These are phyloP conservation scores for Chaetomium sp. DNA, from an alignment of 2,329 filamentous ascomycete genomes.

Conservation along the genomic window DNA sequence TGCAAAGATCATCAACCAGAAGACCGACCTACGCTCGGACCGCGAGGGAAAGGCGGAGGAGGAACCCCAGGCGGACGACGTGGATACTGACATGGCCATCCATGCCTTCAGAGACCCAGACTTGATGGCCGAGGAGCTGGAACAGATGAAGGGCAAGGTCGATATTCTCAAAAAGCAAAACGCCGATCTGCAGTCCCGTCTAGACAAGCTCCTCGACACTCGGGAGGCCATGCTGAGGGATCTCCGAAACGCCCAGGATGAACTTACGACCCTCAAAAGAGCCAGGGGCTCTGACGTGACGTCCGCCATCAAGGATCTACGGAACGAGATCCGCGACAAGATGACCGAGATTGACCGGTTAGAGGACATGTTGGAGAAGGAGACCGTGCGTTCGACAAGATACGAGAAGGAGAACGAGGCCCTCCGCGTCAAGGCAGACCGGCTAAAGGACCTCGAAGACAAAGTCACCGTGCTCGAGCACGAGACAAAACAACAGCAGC, in stretches of 20 bases:
- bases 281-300: slow-evolving; percentile 56
- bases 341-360: slow-evolving; percentile 61
- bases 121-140: slow-evolving; percentile 59
- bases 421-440: slow-evolving; percentile 50
- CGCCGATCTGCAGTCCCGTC: slow-evolving; percentile 60
- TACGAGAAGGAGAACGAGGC: slow-evolving; percentile 53
- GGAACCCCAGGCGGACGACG: slow-evolving; percentile 8
- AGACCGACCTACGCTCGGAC: slow-evolving; percentile 32
- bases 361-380: slow-evolving; percentile 64
- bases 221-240: slow-evolving; percentile 68
- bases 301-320: slow-evolving; percentile 55
- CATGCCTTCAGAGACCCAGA: slow-evolving; percentile 51
- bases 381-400: slow-evolving; percentile 49
- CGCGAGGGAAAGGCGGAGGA: slow-evolving; percentile 30
- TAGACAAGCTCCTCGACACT: slow-evolving; percentile 62
- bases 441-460: slow-evolving; percentile 57
- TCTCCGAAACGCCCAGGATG: slow-evolving; percentile 58
- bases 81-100: slow-evolving; percentile 40
- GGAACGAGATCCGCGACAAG: slow-evolving; percentile 63
- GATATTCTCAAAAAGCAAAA: slow-evolving; percentile 58
- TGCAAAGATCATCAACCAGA: slow-evolving; percentile 46
- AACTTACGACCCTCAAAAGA: slow-evolving; percentile 57
- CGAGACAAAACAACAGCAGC: slow-evolving; percentile 47
- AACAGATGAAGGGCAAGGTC: slow-evolving; percentile 52
- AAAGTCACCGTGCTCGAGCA: slow-evolving; percentile 62